Evolutionary conservation across 2,329 filamentous ascomycete species (phyloP).

Genomic region (Geosmithia flava): DNA sequence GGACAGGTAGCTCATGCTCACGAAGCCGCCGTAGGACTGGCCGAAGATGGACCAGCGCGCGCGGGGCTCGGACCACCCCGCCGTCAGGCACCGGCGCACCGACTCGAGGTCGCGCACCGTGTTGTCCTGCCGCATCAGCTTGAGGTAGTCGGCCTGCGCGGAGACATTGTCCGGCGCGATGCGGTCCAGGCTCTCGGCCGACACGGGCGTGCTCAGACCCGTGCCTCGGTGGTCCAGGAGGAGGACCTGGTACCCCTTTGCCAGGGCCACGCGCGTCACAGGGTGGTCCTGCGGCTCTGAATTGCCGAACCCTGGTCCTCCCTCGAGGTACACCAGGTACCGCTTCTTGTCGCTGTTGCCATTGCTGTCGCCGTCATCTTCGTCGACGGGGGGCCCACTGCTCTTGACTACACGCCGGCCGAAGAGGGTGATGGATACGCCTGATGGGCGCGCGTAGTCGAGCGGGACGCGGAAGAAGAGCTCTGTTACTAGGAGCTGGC

Average conservation of each 20-base stretch:
- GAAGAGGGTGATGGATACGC: constrained; percentile 60
- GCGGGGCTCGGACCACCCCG: constrained; percentile 54
- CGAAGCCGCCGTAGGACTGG: constrained; percentile 88
- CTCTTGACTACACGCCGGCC: constrained; percentile 59
- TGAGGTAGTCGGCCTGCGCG: constrained; percentile 69
- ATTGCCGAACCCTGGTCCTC: constrained; percentile 74
- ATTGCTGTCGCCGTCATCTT: constrained; percentile 33
- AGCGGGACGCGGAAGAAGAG: constrained; percentile 79
- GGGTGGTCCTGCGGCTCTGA: constrained; percentile 60
- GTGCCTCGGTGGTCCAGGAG: constrained; percentile 88
- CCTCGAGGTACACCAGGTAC: constrained; percentile 65
- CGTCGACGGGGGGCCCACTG: constrained; percentile 24
- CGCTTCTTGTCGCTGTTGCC: constrained; percentile 26
- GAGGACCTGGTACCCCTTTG: constrained; percentile 73
- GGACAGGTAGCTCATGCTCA: constrained; percentile 71
- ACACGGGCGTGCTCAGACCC: constrained; percentile 71
- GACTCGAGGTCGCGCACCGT: constrained; percentile 87
- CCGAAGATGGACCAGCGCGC: constrained; percentile 75
- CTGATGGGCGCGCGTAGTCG: constrained; percentile 54
- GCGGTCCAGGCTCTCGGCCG: constrained; percentile 52
- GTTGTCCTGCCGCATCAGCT: constrained; percentile 76
- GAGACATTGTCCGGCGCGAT: constrained; percentile 41
- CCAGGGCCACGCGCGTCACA: constrained; percentile 58
- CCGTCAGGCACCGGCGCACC: constrained; percentile 62
- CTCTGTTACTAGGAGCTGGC: constrained; percentile 65